These are phyloP conservation scores for Diaporthe velutina DNA, from an alignment of 2,329 filamentous ascomycete genomes.

Conservation along the genomic window DNA sequence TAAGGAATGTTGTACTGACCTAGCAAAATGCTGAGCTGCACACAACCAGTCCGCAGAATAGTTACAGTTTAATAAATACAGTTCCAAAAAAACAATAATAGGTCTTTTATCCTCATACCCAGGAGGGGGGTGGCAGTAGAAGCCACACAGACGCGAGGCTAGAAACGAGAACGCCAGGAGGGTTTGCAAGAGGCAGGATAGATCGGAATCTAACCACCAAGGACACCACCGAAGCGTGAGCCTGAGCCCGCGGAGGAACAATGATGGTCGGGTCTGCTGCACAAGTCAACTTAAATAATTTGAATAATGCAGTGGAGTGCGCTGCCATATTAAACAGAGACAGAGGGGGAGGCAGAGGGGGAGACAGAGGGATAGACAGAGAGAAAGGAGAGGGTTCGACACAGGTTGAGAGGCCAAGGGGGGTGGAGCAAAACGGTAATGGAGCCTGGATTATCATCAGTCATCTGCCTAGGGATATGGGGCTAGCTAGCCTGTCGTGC, in stretches of 20 bases:
- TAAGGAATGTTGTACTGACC: background rate
- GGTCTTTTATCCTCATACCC: constrained; percentile 19
- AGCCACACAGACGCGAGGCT: background rate
- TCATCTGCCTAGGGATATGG: background rate
- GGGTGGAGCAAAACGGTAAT: background rate
- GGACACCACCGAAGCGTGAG: too few relatives aligned
- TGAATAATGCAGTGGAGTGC: background rate
- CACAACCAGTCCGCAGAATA: background rate
- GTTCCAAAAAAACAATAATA: background rate
- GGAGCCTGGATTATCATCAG: background rate
- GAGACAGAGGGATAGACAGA: too few relatives aligned
- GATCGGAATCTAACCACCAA: too few relatives aligned
- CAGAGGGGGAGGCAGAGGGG: too few relatives aligned
- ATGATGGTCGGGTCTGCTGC: background rate
- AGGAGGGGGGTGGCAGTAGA: background rate
- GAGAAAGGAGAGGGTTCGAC: too few relatives aligned
- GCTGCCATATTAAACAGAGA: too few relatives aligned
- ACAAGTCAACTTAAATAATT: background rate
- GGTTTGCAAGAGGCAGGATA: background rate
- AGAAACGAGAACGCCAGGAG: background rate
- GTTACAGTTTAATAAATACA: background rate
- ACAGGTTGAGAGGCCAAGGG: too few relatives aligned
- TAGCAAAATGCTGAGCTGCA: background rate
- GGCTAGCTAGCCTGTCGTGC: background rate
- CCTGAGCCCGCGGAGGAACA: background rate